Evolutionary conservation across 495 filamentous ascomycete genomes (phyloP), one percentile per base, ranked within the genome.

Genomic region (Letharia columbiana): DNA sequence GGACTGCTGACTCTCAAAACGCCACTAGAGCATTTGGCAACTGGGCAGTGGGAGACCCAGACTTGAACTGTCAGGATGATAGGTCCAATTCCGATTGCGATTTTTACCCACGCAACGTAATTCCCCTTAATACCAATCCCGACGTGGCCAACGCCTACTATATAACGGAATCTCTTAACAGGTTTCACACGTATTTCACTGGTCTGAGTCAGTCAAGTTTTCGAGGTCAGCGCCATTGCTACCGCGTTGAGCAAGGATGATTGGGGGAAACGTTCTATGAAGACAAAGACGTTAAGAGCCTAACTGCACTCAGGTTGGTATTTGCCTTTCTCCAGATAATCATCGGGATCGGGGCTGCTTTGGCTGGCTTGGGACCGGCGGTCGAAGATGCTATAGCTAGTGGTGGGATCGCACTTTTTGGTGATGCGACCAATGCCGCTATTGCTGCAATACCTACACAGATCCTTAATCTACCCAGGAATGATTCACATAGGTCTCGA

Each of bases 1-100:
- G 8, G 7, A 45, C 17, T 20, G 44, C 44, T 45, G 17, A 45
- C 17, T 20, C 44, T 18, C 10, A 49, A n/a, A 6, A 45, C 18
- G 56, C 50, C 49, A 40, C 50, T 52, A 67, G 68, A 31, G 68
- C 73, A 41, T 73, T 72, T 33, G 70, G 71, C 28, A 65, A 70
- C 35, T 74, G 67, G 69, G 71, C 73, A 12, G 63, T 74, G 33
- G 72, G 73, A 12, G 68, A 74, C 28, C 70, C 72, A 13, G 73
- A 74, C 49, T 73, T 70, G 67, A 57, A 68, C 8, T 69, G 73
- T 57, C 67, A 67, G 17, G 68, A 73, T 60, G 70, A 73, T 40
- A 70, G 71, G 31, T 71, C 69, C 13, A 60, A 66, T 47, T 68
- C 68, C 35, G 65, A 66, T 41, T 74, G 72, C 40, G 67, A 75